Percentiles rank a stretch among this genome's conserved stretches.
phyloP scores from a whole-genome alignment of 2,329 filamentous ascomycete species.

The Coleophoma eucalyptorum region DNA sequence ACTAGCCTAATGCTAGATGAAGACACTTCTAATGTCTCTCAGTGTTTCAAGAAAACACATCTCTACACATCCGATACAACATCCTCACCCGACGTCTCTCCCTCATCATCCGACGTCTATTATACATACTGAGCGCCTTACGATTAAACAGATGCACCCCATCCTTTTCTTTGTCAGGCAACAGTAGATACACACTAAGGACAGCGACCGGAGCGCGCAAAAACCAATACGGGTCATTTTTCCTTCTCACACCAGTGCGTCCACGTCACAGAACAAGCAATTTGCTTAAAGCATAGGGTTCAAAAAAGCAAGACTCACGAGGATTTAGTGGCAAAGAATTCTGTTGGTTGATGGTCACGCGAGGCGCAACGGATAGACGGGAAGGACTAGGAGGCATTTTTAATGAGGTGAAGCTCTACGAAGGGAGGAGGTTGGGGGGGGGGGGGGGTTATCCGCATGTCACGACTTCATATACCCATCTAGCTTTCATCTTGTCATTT shows the following conservation, averaged over 20 bases:
- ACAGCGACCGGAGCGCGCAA: neutral
- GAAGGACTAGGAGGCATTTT: neutral
- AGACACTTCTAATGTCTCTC: conserved; percentile 8
- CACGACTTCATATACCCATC: too few relatives aligned
- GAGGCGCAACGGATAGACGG: neutral
- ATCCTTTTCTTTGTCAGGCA: neutral
- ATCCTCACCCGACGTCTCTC: conserved; percentile 9
- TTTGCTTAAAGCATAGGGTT: neutral
- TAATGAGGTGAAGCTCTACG: too few relatives aligned
- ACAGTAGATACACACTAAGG: too few relatives aligned
- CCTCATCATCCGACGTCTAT: conserved; percentile 2
- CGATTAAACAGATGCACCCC: too few relatives aligned
- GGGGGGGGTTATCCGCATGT: too few relatives aligned
- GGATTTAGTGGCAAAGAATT: neutral
- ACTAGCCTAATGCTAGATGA: conserved; percentile 18
- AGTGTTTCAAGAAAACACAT: conserved; percentile 14
- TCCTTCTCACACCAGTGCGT: neutral
- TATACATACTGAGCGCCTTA: neutral
- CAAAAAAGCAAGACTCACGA: neutral
- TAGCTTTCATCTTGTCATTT: too few relatives aligned
- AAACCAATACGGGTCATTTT: neutral
- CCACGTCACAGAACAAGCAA: neutral
- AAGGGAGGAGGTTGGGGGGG: too few relatives aligned
- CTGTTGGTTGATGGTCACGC: neutral
- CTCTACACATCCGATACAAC: conserved; percentile 11